Base-by-base conservation (phyloP, 306 rosid species). In the Gynostemma pentaphyllum region DNA sequence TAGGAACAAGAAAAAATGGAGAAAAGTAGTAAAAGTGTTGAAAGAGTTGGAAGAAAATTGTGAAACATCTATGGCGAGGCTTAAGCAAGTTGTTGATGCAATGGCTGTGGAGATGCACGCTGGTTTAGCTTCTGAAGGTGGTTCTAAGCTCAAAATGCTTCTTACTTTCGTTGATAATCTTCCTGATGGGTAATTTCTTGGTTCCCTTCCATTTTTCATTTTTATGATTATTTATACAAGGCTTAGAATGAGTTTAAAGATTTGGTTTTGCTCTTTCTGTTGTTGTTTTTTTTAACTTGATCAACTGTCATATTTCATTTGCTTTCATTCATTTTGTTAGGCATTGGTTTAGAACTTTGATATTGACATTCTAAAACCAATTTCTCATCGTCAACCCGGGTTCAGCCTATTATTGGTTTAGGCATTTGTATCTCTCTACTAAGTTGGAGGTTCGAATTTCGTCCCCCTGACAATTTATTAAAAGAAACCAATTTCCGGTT, bases 21-120 rank as follows among this genome's bases (percentile, higher is more conserved):
- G 63, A 75, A 85, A 72, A 64, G 87, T 87, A 42, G 78, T 81
- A 34, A 83, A 75, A 49, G 94, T 87, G 71, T 44, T 87, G 77
- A 78, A 67, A 55, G 97, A 90, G 77, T 61, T 90, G 1, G 97
- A 90, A 19, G 84, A 80, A 39, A 88, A 74, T 24, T 85, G 94
- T 5, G 89, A 83, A 4, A 82, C 96, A 1, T 71, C 79, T 5
- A 83, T 82, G 29, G 88, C 72, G 40, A 85, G 89, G 82, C 37
- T 90, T 72, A 84, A 63, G 77, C 96, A 90, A 49, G 97, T 90
- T 59, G 94, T 87, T 48, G 96, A 87, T 71, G 97, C 97, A 16
- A 81, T 90, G 96, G 96, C 96, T 1, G 97, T 90, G 30, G 97
- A 90, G 97, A 90, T 90, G 97, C 97, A 87, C 82, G 97, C 97